A percentile compares a stretch with the other conserved stretches of the same genome.
These are phyloP conservation scores for Hyaloscypha hepaticicola DNA, from an alignment of 495 filamentous ascomycete genomes.

Conservation along the genomic window DNA sequence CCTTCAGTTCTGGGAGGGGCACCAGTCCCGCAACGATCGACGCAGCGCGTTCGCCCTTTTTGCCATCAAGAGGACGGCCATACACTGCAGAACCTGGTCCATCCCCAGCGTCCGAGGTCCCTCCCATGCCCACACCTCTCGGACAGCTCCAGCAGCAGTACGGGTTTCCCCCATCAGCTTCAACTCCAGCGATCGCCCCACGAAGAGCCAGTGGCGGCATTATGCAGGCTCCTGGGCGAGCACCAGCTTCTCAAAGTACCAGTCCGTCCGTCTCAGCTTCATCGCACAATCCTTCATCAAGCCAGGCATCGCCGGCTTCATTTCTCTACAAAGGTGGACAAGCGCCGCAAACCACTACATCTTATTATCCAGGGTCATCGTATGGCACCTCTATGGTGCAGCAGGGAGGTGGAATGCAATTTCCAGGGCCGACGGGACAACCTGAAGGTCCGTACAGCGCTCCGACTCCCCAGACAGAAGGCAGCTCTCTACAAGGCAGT, in stretches of 20 bases:
- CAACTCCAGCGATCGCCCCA: constrained; percentile 41
- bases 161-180: constrained; percentile 40
- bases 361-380: constrained; percentile 33
- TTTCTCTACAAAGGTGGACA: constrained; percentile 30
- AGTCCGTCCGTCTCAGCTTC: constrained; percentile 57
- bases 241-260: constrained; percentile 47
- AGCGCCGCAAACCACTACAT: constrained; percentile 21
- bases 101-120: constrained; percentile 32
- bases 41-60: constrained; percentile 39
- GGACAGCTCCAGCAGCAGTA: constrained; percentile 30
- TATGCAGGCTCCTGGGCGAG: constrained; percentile 39
- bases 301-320: constrained; percentile 45
- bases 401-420: constrained; percentile 29
- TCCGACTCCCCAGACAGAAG: constrained; percentile 24
- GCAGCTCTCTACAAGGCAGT: constrained; percentile 26
- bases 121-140: constrained; percentile 35
- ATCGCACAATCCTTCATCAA: constrained; percentile 45
- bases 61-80: constrained; percentile 19
- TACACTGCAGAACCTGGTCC: constrained; percentile 25
- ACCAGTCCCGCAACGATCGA: constrained; percentile 47
- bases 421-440: constrained; percentile 29
- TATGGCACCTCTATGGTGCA: constrained; percentile 32
- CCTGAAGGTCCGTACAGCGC: constrained; percentile 34
- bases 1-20: constrained; percentile 44
- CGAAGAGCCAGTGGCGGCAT: constrained; percentile 43